These are phyloP conservation scores for Mucor plumbeus DNA, from an alignment of 371 early-diverging fungal species.

Conservation along the genomic window DNA sequence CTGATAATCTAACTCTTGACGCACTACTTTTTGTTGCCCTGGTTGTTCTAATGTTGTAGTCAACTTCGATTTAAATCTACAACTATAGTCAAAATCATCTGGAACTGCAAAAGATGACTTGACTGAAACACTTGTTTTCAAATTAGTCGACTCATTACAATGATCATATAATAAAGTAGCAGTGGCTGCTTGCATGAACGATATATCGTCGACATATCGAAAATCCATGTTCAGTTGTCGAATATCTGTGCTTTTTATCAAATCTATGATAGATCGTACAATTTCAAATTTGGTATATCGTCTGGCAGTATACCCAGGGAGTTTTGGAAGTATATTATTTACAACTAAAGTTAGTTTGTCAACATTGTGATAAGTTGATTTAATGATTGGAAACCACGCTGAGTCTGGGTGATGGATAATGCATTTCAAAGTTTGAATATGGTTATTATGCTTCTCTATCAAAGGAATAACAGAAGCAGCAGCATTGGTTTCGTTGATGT, in stretches of 20 bases:
- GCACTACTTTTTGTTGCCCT: not conserved
- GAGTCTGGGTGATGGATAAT: not conserved
- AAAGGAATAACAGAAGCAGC: not conserved
- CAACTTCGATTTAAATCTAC: not conserved
- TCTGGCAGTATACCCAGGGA: not conserved
- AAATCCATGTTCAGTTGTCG: not conserved
- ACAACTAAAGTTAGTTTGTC: not conserved
- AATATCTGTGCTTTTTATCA: not conserved
- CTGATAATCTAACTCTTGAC: not conserved
- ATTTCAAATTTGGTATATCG: not conserved
- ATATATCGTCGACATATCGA: not conserved
- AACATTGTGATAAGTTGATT: not conserved
- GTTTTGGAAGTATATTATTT: not conserved
- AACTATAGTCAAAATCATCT: not conserved
- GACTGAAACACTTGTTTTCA: not conserved
- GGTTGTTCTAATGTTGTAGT: not conserved
- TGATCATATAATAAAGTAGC: not conserved
- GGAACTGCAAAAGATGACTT: not conserved
- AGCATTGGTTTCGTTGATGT: not conserved
- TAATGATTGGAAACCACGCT: not conserved
- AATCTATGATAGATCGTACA: not conserved
- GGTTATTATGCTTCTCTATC: not conserved
- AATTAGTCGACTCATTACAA: not conserved
- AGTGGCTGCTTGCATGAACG: not conserved
- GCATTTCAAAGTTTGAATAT: not conserved